These are phyloP conservation scores for Papiliotrema flavescens DNA, from an alignment of 1,284 basidiomycete genomes.

Conservation along the genomic window DNA sequence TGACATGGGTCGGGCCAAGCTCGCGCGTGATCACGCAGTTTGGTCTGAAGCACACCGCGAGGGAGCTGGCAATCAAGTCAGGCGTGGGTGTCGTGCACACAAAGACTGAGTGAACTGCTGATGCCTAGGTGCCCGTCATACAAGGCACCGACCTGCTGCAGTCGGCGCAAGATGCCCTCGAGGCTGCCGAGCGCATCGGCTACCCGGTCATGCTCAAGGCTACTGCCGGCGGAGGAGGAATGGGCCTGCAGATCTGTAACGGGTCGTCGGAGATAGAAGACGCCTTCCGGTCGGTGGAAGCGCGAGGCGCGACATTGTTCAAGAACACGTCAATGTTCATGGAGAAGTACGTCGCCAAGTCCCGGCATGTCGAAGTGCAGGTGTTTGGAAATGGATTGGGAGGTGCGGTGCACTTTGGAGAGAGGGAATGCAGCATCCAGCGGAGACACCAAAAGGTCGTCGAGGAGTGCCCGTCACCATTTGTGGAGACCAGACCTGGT, in stretches of 20 bases:
- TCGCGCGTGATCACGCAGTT: slow-evolving; percentile 57
- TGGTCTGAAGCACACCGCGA: slow-evolving; percentile 64
- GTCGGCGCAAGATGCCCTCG: slow-evolving; percentile 53
- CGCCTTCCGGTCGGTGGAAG: slow-evolving; percentile 22
- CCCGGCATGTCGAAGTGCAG: slow-evolving; percentile 63
- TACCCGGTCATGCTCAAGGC: slow-evolving; percentile 60
- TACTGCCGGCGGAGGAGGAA: slow-evolving; percentile 67
- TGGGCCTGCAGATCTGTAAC: slow-evolving; percentile 63
- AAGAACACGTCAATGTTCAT: slow-evolving; percentile 59
- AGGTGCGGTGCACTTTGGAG: slow-evolving; percentile 62
- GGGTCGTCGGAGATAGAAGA: slow-evolving; percentile 46
- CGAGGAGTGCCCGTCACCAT: slow-evolving; percentile 55
- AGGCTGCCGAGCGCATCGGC: slow-evolving; percentile 52
- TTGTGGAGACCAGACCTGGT: slow-evolving; percentile 7
- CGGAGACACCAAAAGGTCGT: slow-evolving; percentile 70
- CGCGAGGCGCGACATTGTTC: slow-evolving; percentile 54
- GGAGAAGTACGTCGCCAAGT: slow-evolving; percentile 58
- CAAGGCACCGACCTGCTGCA: slow-evolving; percentile 57
- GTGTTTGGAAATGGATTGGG: slow-evolving; percentile 62
- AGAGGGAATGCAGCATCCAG: slow-evolving; percentile 68
- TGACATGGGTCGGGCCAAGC: slow-evolving; percentile 62
- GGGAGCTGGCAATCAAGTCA: slow-evolving; percentile 50
- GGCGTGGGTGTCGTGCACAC: not conserved
- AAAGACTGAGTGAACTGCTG: not conserved
- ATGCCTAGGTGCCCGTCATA: slow-evolving; percentile 54